These are phyloP conservation scores for Clitocybe nebularis DNA, from an alignment of 1,284 basidiomycete species.

Conservation along the genomic window DNA sequence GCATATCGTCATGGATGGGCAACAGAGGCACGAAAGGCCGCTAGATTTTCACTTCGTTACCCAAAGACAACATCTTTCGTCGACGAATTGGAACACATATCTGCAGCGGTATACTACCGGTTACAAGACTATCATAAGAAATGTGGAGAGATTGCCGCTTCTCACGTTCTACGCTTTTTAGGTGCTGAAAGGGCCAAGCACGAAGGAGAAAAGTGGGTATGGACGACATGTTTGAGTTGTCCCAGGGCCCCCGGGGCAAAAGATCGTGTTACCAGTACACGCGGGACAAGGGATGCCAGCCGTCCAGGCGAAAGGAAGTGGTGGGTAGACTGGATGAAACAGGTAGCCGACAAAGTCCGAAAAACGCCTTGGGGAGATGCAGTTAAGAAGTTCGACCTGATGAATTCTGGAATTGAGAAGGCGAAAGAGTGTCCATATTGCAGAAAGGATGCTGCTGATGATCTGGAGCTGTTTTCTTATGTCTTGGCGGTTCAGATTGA, in stretches of 20 bases:
- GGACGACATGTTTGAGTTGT: constrained; percentile 24
- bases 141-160: constrained; percentile 37
- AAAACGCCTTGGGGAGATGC: constrained; percentile 27
- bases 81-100: constrained; percentile 40
- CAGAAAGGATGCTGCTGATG: constrained; percentile 18
- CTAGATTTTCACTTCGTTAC: constrained; percentile 37
- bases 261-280: no score
- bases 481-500: constrained; percentile 27
- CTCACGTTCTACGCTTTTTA: constrained; percentile 20
- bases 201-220: constrained; percentile 25
- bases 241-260: constrained; percentile 15
- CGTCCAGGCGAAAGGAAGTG: constrained; percentile 21
- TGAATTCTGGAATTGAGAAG: constrained; percentile 18
- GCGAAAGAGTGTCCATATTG: constrained; percentile 23
- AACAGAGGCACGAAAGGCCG: constrained; percentile 38
- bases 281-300: constrained; percentile 10
- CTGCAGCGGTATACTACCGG: constrained; percentile 41
- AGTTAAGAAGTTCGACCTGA: constrained; percentile 25
- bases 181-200: constrained; percentile 20
- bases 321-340: constrained; percentile 28
- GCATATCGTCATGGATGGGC: constrained; percentile 43
- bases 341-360: constrained; percentile 21
- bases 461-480: constrained; percentile 25
- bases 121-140: constrained; percentile 40
- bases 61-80: constrained; percentile 33